Base-by-base conservation (phyloP, 495 filamentous ascomycete species). In the Penicillium bovifimosum region DNA sequence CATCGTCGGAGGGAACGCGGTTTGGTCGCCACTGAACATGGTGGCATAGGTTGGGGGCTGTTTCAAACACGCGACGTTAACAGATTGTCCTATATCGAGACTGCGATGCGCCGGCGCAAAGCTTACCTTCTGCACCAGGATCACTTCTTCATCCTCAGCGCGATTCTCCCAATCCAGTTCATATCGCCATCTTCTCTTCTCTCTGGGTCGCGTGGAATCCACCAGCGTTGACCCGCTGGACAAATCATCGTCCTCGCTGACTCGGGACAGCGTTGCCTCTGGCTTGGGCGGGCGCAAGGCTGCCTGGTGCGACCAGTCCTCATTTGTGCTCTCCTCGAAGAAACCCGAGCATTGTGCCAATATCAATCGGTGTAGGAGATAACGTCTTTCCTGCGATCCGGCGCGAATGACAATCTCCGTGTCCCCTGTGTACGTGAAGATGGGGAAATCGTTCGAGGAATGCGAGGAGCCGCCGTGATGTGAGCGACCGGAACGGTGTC, bases 351-450 rank as follows among this genome's bases (percentile, higher is more conserved):
- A 92, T 71, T 93, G 86, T 32, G 86, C 81, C 57, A 96, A 69
- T 24, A 91, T 95, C 59, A 95, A 73, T 35, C 84, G 80, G 68
- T 96, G 91, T 16, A 96, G 80, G 34, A 95, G 78, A 63, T 95
- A 96, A 20, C 87, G 80, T 63, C 84, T 85, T 68, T 91, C 87
- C 55, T 86, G 84, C 33, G 83, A 77, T 43, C 81, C 83, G 17
- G 78, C 82, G 52, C 78, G 76, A 53, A 96, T 83, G 34, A 92
- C 62, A 54, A 96, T 88, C 73, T 96, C 91, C 58, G 95, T 88
- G 67, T 96, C 90, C 62, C 91, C 91, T 20, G 85, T 90, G 54
- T 95, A 85, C 35, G 83, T 86, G 70, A 96, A 96, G 54, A 92
- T 75, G 27, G 91, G 91, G 64, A 96, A 96, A 56, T 95, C 90